Conservation (phyloP, 495 filamentous ascomycete genomes). For the Lophiotrema nucula region DNA sequence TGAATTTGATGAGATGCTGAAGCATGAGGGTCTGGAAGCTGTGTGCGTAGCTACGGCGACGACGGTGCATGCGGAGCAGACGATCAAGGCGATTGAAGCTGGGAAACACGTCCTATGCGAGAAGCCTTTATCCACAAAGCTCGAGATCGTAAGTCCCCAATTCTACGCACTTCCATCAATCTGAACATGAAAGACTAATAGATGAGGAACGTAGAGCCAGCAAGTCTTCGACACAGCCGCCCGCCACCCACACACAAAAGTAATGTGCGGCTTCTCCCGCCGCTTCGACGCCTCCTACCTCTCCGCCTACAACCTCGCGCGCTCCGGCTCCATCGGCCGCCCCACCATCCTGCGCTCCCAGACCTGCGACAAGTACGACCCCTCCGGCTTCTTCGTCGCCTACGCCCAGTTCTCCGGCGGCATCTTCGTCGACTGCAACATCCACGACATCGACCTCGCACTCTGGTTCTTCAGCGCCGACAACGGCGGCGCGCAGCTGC, state of each 20-base stretch:
- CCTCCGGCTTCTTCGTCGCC: slow-evolving; percentile 48
- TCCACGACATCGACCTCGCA: slow-evolving; percentile 52
- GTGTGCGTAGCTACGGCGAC: slow-evolving; percentile 44
- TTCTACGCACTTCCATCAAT: neutral
- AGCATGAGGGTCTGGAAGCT: slow-evolving; percentile 42
- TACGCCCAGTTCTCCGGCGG: slow-evolving; percentile 47
- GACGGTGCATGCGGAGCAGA: slow-evolving; percentile 45
- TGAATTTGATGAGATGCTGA: slow-evolving; percentile 45
- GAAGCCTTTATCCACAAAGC: slow-evolving; percentile 45
- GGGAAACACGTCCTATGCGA: slow-evolving; percentile 46
- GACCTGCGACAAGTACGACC: slow-evolving; percentile 46
- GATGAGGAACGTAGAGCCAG: slow-evolving; percentile 32
- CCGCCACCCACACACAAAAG: slow-evolving; percentile 41
- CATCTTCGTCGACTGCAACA: slow-evolving; percentile 51
- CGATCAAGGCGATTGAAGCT: slow-evolving; percentile 41
- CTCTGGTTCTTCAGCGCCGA: slow-evolving; percentile 46
- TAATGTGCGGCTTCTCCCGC: slow-evolving; percentile 46
- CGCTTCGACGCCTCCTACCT: slow-evolving; percentile 46
- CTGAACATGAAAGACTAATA: neutral
- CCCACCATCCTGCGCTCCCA: slow-evolving; percentile 49
- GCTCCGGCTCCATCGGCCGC: slow-evolving; percentile 40
- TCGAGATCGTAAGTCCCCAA: slow-evolving; percentile 29
- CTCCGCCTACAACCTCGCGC: slow-evolving; percentile 35
- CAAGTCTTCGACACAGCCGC: slow-evolving; percentile 41
- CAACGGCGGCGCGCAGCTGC: slow-evolving; percentile 32